Conservation (phyloP, 1,284 basidiomycete species). For the Ceraceosorus bombacis region DNA sequence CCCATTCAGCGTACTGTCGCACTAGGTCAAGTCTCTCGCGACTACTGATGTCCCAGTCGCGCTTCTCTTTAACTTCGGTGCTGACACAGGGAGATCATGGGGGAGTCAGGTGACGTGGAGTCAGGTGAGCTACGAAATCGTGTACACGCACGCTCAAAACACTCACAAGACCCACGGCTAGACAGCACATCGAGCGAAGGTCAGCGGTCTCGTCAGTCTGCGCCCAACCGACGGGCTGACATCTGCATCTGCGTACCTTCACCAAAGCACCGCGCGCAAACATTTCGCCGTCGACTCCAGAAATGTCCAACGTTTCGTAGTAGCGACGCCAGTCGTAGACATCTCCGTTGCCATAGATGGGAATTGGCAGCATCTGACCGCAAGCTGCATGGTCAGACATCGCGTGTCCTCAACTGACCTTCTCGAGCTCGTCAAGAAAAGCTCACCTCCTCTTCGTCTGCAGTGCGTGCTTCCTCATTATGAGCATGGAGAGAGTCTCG, state of each 20-base stretch:
- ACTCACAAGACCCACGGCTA: too few species aligned
- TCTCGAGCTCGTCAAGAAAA: not conserved
- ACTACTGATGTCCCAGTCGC: slow-evolving; percentile 80
- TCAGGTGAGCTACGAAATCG: not conserved
- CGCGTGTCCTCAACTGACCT: not conserved
- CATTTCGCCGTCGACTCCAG: slow-evolving; percentile 89
- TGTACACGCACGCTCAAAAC: not conserved
- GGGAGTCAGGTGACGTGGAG: not conserved
- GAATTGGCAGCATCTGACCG: slow-evolving; percentile 62
- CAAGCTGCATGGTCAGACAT: slow-evolving; percentile 1
- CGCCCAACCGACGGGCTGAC: not conserved
- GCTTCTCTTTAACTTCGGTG: slow-evolving; percentile 81
- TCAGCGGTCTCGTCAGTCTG: too few species aligned
- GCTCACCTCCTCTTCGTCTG: slow-evolving; percentile 27
- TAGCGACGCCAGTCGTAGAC: slow-evolving; percentile 81
- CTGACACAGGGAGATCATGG: slow-evolving; percentile 54
- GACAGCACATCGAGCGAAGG: too few species aligned
- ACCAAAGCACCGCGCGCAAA: slow-evolving; percentile 87
- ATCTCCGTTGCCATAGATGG: slow-evolving; percentile 93
- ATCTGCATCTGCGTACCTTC: slow-evolving; percentile 52
- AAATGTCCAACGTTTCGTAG: slow-evolving; percentile 66
- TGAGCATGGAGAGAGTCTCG: slow-evolving; percentile 54
- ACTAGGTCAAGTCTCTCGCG: slow-evolving; percentile 81
- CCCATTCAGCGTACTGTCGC: slow-evolving; percentile 49
- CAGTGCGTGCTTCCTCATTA: slow-evolving; percentile 33